Evolutionary conservation across 2,329 filamentous ascomycete genomes (phyloP).

Genomic region (Xylariaceae sp.): DNA sequence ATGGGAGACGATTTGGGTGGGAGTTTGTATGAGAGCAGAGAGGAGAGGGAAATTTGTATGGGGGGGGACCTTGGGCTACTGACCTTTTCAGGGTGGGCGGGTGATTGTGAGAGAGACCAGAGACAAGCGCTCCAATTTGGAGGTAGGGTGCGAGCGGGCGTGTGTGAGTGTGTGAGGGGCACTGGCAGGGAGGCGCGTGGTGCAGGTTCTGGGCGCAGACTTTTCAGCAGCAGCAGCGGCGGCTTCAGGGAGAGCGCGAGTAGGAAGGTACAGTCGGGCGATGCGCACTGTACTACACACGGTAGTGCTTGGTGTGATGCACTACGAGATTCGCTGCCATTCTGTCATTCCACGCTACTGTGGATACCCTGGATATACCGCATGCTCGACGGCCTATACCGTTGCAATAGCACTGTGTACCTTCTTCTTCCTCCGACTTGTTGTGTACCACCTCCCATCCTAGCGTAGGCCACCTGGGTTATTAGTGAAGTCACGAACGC

Average conservation of each 20-base stretch:
- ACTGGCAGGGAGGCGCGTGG: not conserved
- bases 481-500: not conserved
- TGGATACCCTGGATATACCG: constrained; percentile 9
- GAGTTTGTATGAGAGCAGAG: constrained; percentile 54
- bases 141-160: constrained; percentile 27
- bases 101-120: constrained; percentile 49
- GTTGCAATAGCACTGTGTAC: not conserved
- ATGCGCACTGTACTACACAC: constrained; percentile 5
- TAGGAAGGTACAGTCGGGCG: not conserved
- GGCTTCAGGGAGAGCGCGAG: not conserved
- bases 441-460: not conserved
- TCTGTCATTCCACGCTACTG: not conserved
- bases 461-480: not conserved
- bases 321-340: constrained; percentile 1
- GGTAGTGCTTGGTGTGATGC: not conserved
- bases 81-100: constrained; percentile 60
- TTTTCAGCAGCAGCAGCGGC: constrained; percentile 8
- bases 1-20: constrained; percentile 49
- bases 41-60: constrained; percentile 53
- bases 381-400: not conserved
- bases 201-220: constrained; percentile 8
- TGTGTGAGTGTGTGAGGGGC: constrained; percentile 10
- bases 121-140: constrained; percentile 26
- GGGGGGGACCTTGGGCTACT: constrained; percentile 45
- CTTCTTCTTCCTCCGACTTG: not conserved